Percentiles rank a stretch among this genome's conserved stretches.
These are phyloP conservation scores for Paragyromitra xinjiangensis DNA, from an alignment of 495 filamentous ascomycete genomes.

Conservation along the genomic window DNA sequence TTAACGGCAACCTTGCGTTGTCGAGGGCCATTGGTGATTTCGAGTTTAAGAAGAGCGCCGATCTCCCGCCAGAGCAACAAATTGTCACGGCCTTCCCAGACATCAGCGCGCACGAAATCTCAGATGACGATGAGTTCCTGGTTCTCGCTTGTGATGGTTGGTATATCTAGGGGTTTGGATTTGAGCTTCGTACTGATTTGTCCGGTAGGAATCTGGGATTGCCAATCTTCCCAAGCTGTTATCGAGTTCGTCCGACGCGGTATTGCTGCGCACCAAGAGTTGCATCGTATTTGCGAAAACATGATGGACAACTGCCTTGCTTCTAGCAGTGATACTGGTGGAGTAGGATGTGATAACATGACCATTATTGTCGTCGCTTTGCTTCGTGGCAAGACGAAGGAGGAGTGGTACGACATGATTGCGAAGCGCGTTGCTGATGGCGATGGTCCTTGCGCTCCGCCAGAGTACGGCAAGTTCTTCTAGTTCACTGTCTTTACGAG, in stretches of 20 bases:
- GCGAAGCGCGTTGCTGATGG: slow-evolving; percentile 92
- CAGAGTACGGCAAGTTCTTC: slow-evolving; percentile 93
- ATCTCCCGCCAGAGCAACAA: slow-evolving; percentile 93
- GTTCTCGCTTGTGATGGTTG: slow-evolving; percentile 96
- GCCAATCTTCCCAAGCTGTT: slow-evolving; percentile 96
- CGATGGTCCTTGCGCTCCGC: slow-evolving; percentile 97
- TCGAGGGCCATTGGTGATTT: slow-evolving; percentile 98
- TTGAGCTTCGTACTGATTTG: slow-evolving; percentile 56
- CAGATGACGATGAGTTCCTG: slow-evolving; percentile 94
- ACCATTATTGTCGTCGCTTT: slow-evolving; percentile 93
- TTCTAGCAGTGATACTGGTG: slow-evolving; percentile 95
- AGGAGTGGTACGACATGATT: slow-evolving; percentile 97
- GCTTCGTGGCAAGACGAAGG: slow-evolving; percentile 87
- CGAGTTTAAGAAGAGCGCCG: slow-evolving; percentile 99
- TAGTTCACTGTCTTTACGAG: slow-evolving; percentile 9
- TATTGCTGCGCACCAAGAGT: slow-evolving; percentile 92
- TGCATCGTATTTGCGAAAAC: slow-evolving; percentile 95
- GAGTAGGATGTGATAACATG: slow-evolving; percentile 99
- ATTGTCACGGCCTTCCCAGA: slow-evolving; percentile 98
- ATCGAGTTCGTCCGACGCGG: slow-evolving; percentile 96
- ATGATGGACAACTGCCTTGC: slow-evolving; percentile 99
- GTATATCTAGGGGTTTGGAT: slow-evolving; percentile 50
- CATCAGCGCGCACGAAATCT: slow-evolving; percentile 86
- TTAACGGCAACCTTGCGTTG: slow-evolving; percentile 97
- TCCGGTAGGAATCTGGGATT: slow-evolving; percentile 93